phyloP scores from a whole-genome alignment of 208 protist species.

The Trypanosoma brucei region DNA sequence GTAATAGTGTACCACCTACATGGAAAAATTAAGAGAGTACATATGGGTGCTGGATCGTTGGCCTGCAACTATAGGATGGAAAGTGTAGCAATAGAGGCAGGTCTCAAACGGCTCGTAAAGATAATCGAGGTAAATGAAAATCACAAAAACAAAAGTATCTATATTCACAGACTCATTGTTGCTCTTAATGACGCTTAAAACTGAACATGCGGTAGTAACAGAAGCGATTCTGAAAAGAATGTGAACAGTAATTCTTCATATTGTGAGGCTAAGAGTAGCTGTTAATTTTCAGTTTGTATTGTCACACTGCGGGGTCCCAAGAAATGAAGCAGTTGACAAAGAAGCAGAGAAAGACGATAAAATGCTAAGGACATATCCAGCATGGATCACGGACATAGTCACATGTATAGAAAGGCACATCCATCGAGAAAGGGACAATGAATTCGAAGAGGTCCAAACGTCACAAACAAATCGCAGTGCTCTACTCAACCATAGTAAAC shows the following conservation, averaged over 20 bases:
- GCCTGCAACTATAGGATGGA: conserved; percentile 17
- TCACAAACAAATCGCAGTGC: neutral
- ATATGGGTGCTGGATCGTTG: neutral
- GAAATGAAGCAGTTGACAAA: neutral
- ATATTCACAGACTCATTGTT: neutral
- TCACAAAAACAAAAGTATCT: neutral
- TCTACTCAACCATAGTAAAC: neutral
- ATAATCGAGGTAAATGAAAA: neutral
- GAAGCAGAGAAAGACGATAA: neutral
- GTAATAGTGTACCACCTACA: conserved; percentile 6
- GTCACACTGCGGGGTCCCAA: neutral
- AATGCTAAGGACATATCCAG: neutral
- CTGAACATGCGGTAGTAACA: neutral
- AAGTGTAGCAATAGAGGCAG: conserved; percentile 15
- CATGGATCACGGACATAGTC: neutral
- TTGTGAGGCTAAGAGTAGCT: neutral
- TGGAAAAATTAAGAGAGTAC: neutral
- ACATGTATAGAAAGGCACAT: neutral
- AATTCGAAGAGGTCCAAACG: neutral
- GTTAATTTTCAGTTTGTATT: neutral
- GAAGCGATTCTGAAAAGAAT: neutral
- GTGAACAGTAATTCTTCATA: neutral
- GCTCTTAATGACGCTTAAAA: neutral
- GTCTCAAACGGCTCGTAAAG: neutral
- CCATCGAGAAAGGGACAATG: neutral